These are phyloP conservation scores for Pseudocercospora ulei DNA, from an alignment of 2,329 filamentous ascomycete species.

Conservation along the genomic window DNA sequence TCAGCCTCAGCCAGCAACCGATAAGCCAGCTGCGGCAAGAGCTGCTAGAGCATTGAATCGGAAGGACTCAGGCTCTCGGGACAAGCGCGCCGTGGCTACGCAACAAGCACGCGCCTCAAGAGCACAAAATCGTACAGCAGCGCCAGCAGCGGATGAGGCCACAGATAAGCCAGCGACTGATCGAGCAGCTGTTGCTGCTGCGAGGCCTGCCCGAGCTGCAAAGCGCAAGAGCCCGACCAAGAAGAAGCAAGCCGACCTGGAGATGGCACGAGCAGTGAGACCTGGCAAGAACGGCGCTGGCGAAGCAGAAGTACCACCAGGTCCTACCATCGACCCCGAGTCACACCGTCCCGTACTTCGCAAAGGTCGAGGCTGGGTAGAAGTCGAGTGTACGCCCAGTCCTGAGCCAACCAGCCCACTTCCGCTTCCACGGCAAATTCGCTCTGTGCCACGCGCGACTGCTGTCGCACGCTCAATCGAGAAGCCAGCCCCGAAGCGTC, in stretches of 20 bases:
- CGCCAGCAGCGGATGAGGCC: background rate
- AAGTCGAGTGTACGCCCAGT: conserved; percentile 10
- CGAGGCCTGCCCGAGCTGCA: conserved; percentile 1
- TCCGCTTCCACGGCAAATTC: background rate
- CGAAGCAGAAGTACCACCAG: conserved; percentile 8
- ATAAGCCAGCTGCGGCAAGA: conserved; percentile 1
- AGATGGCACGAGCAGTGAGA: background rate
- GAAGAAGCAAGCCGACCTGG: background rate
- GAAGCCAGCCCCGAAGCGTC: conserved; percentile 6
- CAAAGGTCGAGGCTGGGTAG: conserved; percentile 21
- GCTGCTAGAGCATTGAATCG: conserved; percentile 1
- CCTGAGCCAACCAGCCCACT: conserved; percentile 1
- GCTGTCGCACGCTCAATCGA: conserved; percentile 5
- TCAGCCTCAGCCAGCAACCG: background rate
- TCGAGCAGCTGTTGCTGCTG: conserved; percentile 1
- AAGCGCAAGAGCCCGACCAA: conserved; percentile 1
- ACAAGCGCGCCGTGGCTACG: background rate
- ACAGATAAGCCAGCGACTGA: background rate
- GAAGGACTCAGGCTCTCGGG: background rate
- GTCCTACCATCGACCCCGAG: conserved; percentile 9
- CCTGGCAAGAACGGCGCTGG: conserved; percentile 11
- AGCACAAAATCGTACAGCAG: no score
- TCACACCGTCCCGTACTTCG: conserved; percentile 16
- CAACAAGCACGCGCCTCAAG: no score
- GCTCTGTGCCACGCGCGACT: background rate